These are phyloP conservation scores for Glebionis coronaria DNA, from an alignment of 129 eudicot genomes.

Conservation along the genomic window DNA sequence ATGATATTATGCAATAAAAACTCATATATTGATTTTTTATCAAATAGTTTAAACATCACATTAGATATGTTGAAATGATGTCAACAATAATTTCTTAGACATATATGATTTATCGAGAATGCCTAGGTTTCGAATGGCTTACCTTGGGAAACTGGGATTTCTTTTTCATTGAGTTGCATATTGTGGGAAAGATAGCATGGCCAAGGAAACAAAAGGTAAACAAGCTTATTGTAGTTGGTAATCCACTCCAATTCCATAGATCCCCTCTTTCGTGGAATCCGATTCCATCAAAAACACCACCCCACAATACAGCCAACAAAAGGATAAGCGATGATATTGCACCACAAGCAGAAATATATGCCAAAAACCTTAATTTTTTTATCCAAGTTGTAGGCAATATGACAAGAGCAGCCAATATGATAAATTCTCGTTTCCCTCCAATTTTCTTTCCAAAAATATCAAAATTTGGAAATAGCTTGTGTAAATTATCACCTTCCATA, in stretches of 20 bases:
- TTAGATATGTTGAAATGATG: too few relatives aligned
- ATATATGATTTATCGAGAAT: not conserved
- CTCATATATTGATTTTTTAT: too few relatives aligned
- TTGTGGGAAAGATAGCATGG: conserved; percentile 61
- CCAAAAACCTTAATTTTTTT: conserved; percentile 42
- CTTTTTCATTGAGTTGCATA: conserved; percentile 50
- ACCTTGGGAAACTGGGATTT: conserved; percentile 52
- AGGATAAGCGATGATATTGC: conserved; percentile 48
- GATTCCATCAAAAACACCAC: conserved; percentile 58
- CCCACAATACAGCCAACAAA: conserved; percentile 46
- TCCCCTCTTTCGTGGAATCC: conserved; percentile 50
- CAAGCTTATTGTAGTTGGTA: conserved; percentile 52
- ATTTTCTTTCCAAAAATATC: conserved; percentile 28
- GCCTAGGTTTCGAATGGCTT: not conserved
- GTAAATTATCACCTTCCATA: conserved; percentile 39
- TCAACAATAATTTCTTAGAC: too few relatives aligned
- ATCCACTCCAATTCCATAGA: conserved; percentile 44
- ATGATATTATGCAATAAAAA: too few relatives aligned
- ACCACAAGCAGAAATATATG: conserved; percentile 51
- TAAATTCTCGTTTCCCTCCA: conserved; percentile 41
- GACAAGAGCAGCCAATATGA: conserved; percentile 34
- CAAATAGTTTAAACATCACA: too few relatives aligned
- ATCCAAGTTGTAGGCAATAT: conserved; percentile 52
- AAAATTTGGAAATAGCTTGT: conserved; percentile 40
- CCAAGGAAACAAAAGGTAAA: conserved; percentile 59